Conservation (phyloP, 441 rosid genomes). For the Croton laevigatus region DNA sequence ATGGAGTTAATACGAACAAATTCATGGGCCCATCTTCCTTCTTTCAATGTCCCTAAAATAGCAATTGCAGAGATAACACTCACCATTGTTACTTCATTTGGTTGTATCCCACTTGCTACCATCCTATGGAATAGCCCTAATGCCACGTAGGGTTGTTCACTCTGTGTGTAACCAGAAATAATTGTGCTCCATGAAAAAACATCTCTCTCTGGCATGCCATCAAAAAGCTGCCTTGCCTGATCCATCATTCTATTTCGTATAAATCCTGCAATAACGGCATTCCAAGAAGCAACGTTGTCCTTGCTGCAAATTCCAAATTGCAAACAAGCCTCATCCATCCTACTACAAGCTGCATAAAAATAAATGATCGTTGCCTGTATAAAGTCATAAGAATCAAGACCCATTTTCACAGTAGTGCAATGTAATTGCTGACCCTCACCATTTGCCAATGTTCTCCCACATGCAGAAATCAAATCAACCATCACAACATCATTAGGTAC, state of each 20-base stretch:
- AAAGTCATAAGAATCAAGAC: constrained; percentile 61
- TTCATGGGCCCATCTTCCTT: constrained; percentile 63
- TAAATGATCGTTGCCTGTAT: constrained; percentile 66
- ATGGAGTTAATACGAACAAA: constrained; percentile 43
- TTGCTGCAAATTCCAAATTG: constrained; percentile 53
- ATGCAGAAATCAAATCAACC: constrained; percentile 72
- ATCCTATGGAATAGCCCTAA: constrained; percentile 53
- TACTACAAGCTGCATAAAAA: constrained; percentile 54
- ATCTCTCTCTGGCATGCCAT: constrained; percentile 61
- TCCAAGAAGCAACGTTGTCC: constrained; percentile 59
- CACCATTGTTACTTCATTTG: constrained; percentile 75
- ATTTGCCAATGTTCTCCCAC: constrained; percentile 38
- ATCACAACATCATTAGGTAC: constrained; percentile 62
- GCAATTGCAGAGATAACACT: constrained; percentile 72
- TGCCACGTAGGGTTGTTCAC: constrained; percentile 48
- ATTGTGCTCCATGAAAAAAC: constrained; percentile 81
- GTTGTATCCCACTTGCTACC: constrained; percentile 48
- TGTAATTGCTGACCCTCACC: constrained; percentile 64
- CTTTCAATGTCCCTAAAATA: constrained; percentile 47
- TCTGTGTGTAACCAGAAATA: constrained; percentile 68
- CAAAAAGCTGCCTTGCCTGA: constrained; percentile 52
- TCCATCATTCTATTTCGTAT: constrained; percentile 55
- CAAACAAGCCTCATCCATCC: constrained; percentile 49
- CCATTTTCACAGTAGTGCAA: constrained; percentile 41
- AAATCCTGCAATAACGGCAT: constrained; percentile 67